phyloP scores from a whole-genome alignment of 2,329 filamentous ascomycete species.

The Coniochaeta sp. region DNA sequence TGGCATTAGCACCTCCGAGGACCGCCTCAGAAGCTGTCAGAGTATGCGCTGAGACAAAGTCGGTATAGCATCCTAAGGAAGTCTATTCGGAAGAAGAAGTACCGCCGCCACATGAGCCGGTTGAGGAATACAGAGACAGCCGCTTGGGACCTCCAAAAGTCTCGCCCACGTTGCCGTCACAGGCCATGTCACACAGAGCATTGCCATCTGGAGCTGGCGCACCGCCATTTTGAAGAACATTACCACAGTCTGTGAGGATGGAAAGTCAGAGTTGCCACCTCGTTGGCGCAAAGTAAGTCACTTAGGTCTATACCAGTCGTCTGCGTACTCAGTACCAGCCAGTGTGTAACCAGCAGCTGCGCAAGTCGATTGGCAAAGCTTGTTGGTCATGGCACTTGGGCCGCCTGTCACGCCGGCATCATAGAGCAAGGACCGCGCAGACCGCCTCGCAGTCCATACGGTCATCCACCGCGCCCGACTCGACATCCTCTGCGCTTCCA shows the following conservation, averaged over 20 bases:
- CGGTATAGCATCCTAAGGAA: neutral
- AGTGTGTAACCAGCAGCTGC: conserved; percentile 1
- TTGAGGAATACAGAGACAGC: neutral
- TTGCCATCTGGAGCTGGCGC: neutral
- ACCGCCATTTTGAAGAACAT: neutral
- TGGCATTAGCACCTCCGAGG: neutral
- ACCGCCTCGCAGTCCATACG: too few species aligned
- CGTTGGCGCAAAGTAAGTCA: neutral
- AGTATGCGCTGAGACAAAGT: neutral
- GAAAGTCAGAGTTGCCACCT: neutral
- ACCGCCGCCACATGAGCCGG: too few species aligned
- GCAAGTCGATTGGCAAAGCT: conserved; percentile 1
- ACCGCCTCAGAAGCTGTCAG: neutral
- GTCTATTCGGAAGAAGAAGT: neutral
- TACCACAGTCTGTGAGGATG: neutral
- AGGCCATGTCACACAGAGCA: neutral
- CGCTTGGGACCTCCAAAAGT: neutral
- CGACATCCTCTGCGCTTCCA: too few species aligned
- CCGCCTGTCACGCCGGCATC: neutral
- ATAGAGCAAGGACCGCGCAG: neutral
- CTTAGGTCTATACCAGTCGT: neutral
- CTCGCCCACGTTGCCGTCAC: neutral
- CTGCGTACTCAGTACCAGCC: neutral
- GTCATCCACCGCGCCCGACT: too few species aligned
- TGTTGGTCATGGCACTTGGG: neutral